phyloP scores from a whole-genome alignment of 2,329 filamentous ascomycete genomes.

The Colletotrichum lini region DNA sequence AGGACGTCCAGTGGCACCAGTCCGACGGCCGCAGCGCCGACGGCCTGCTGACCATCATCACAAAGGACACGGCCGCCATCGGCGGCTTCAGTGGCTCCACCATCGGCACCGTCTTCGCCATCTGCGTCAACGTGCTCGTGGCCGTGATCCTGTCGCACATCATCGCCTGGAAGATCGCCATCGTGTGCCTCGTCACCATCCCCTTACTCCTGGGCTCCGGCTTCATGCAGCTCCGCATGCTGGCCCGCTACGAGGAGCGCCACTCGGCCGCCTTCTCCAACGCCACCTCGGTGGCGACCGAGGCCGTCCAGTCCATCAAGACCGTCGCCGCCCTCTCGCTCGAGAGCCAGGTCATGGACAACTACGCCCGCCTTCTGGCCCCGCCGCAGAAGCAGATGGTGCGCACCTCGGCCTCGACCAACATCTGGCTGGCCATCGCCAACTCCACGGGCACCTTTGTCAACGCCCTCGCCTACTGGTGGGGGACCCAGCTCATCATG shows the following conservation, averaged over 20 bases:
- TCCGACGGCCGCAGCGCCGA: slow-evolving; percentile 64
- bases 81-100: slow-evolving; percentile 70
- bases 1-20: slow-evolving; percentile 73
- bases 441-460: slow-evolving; percentile 69
- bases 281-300: slow-evolving; percentile 63
- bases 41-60: slow-evolving; percentile 67
- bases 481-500: slow-evolving; percentile 74
- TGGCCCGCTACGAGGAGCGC: slow-evolving; percentile 61
- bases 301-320: slow-evolving; percentile 65
- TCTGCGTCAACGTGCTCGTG: slow-evolving; percentile 67
- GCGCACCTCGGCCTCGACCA: slow-evolving; percentile 51
- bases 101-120: slow-evolving; percentile 67
- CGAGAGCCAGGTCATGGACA: slow-evolving; percentile 48
- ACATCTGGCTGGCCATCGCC: slow-evolving; percentile 63
- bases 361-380: slow-evolving; percentile 53
- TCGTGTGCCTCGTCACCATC: slow-evolving; percentile 68
- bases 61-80: slow-evolving; percentile 67
- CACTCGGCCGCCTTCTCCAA: slow-evolving; percentile 64
- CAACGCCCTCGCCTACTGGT: slow-evolving; percentile 77
- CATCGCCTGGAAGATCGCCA: slow-evolving; percentile 71
- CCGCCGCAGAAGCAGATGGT: slow-evolving; percentile 44
- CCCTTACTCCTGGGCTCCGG: slow-evolving; percentile 68
- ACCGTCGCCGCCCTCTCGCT: slow-evolving; percentile 53
- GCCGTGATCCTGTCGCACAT: slow-evolving; percentile 69
- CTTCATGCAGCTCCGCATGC: slow-evolving; percentile 66